Evolutionary conservation across 495 filamentous ascomycete genomes (phyloP).

Genomic region (Stereocaulon alpinum): DNA sequence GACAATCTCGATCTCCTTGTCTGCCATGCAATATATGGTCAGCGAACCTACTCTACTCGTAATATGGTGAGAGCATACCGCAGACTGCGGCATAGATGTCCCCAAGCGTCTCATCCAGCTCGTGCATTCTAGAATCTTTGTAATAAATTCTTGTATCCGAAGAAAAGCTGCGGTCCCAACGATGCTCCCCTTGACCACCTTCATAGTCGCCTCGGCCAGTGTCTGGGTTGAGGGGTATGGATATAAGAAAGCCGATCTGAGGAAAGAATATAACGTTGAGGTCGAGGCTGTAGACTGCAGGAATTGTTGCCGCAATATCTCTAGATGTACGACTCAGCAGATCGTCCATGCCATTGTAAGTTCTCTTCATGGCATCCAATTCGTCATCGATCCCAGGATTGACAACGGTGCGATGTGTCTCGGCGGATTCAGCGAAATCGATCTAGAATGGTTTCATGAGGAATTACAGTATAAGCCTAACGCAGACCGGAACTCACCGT

Average conservation of each 20-base stretch:
- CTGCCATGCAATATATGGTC: slow-evolving; percentile 32
- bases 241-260: slow-evolving; percentile 81
- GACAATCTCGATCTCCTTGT: slow-evolving; percentile 84
- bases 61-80: slow-evolving; percentile 40
- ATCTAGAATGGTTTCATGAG: slow-evolving; percentile 35
- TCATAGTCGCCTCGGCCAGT: slow-evolving; percentile 55
- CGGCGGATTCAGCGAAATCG: slow-evolving; percentile 70
- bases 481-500: slow-evolving; percentile 11
- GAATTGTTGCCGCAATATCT: slow-evolving; percentile 51
- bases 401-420: slow-evolving; percentile 65
- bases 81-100: slow-evolving; percentile 77
- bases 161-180: slow-evolving; percentile 72
- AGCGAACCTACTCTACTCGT: slow-evolving; percentile 2
- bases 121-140: slow-evolving; percentile 75
- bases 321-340: slow-evolving; percentile 59
- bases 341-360: slow-evolving; percentile 64
- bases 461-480: background rate
- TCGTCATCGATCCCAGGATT: slow-evolving; percentile 60
- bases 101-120: slow-evolving; percentile 72
- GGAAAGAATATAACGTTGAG: slow-evolving; percentile 82
- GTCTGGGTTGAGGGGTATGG: slow-evolving; percentile 52
- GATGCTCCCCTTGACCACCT: slow-evolving; percentile 44
- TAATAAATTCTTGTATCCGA: slow-evolving; percentile 69
- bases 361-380: slow-evolving; percentile 67
- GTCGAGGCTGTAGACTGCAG: slow-evolving; percentile 47